Base-by-base conservation (phyloP, 1,284 basidiomycete genomes). In the Heterobasidion parviporum region DNA sequence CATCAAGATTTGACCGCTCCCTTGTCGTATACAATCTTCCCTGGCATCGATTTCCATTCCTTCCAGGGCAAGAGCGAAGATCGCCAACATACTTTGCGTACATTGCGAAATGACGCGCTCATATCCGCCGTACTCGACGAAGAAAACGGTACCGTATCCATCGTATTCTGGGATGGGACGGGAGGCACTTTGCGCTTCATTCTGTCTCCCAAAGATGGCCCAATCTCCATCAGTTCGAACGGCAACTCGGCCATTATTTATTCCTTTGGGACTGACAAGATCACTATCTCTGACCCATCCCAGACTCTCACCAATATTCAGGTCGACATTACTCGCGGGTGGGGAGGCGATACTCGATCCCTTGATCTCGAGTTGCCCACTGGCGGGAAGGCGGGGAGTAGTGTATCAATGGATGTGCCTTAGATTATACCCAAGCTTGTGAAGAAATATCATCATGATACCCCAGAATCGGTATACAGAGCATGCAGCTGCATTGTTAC, bases 271-370 rank as follows among this genome's bases (percentile, higher is more conserved):
- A 69, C 67, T 8, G 72, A 74, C 58, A 70, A 68, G 20, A 64
- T 84, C 36, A 79, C 76, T 0, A 74, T 83, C 10, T 77, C 84
- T 0, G 83, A 87, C 67, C 87, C 85, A 51, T 75, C 71, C 36
- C 79, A 77, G 62, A 65, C 61, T 12, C 62, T 75, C 36, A 55
- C 60, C 5, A 62, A 44, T 26, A 26, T 26, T 26, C 26, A 26
- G 26, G 26, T 26, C 26, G 26, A 26, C 26, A 26, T 26, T 5
- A 26, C 26, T 26, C 26, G 26, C 26, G 26, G 26, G 26, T 26
- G 26, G 26, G 26, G 5, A 26, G 26, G 26, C 26, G 26, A 26
- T 26, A 26, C 26, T 26, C 26, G 26, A 26, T 26, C 26, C 26
- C 26, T 26, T 26, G 26, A 26, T 26, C 4, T 26, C 26, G 26